Evolutionary conservation across 2,329 filamentous ascomycete genomes (phyloP), one percentile per base, ranked within the genome.

Genomic region (Ophiostoma fasciatum): DNA sequence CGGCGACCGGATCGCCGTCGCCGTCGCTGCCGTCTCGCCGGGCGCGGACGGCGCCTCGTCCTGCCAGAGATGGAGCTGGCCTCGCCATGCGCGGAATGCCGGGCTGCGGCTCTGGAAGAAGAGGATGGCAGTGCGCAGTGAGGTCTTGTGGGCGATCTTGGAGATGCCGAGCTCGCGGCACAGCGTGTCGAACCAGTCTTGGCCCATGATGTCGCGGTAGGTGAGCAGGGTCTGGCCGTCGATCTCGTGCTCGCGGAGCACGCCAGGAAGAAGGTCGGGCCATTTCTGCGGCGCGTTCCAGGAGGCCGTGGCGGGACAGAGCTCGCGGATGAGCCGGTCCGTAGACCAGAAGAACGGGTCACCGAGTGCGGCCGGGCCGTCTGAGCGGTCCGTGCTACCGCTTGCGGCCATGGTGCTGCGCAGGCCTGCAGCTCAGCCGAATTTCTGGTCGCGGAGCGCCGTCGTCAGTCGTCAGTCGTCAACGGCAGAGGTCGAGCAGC

Each of bases 311-410:
- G 60, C 48, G 17, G 66, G 62, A 50, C 77, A 83, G 4, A 92
- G 61, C 48, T 78, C 74, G 13, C 62, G 52, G 9, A 80, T 67
- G 10, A 92, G 71, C 25, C 74, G 65, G 26, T 79, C 72, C 22
- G 76, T 63, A 25, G 68, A 67, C 84, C 84, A 93, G 36, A 66
- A 49, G 53, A 76, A 79, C n/a, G 84, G 83, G 55, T 93, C 82
- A 38, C n/a, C n/a, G n/a, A n/a, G n/a, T n/a, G n/a, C n/a, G n/a
- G n/a, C n/a, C n/a, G n/a, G n/a, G n/a, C n/a, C n/a, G n/a, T n/a
- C n/a, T n/a, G n/a, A n/a, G n/a, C n/a, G n/a, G n/a, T 57, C 37
- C 26, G 11, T 28, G 17, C 31, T 28, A 28, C 31, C 31, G 18
- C 17, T 35, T 28, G 17, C 22, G 18, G 37, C 9, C 40, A 42